A percentile compares a stretch with the other conserved stretches of the same genome.
Conservation (phyloP, 1,139 yeast genomes). For the Lodderomyces margitis region DNA sequence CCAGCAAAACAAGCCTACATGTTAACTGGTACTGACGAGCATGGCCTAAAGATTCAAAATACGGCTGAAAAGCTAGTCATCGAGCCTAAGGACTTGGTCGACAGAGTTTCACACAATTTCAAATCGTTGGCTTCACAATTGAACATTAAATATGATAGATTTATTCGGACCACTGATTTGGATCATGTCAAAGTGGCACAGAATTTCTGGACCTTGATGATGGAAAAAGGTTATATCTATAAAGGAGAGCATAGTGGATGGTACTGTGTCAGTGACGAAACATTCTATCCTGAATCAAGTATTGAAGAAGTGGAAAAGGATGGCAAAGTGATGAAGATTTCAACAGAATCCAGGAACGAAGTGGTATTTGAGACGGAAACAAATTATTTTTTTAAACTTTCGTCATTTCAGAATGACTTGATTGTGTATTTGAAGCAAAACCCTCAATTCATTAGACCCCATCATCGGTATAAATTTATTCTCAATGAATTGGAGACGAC, state of each 20-base stretch:
- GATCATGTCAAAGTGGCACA: constrained; percentile 72
- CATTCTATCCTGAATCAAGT: constrained; percentile 85
- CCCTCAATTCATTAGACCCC: constrained; percentile 65
- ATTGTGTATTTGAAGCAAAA: constrained; percentile 47
- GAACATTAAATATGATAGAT: constrained; percentile 64
- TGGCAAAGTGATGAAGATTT: constrained; percentile 35
- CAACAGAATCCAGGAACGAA: constrained; percentile 74
- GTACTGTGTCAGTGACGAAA: constrained; percentile 94
- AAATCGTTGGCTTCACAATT: constrained; percentile 55
- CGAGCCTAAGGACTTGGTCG: constrained; percentile 70
- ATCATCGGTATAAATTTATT: constrained; percentile 52
- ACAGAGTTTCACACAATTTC: constrained; percentile 64
- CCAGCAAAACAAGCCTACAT: constrained; percentile 45
- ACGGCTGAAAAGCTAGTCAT: constrained; percentile 53
- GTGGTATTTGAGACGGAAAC: constrained; percentile 77
- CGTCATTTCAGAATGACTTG: constrained; percentile 56
- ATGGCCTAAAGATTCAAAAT: constrained; percentile 85
- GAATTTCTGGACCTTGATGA: constrained; percentile 65
- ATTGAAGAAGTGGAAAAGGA: constrained; percentile 48
- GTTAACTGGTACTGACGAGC: constrained; percentile 96
- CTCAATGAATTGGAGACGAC: constrained; percentile 54
- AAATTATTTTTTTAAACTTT: constrained; percentile 81
- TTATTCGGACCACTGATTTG: constrained; percentile 84
- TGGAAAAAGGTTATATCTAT: constrained; percentile 65
- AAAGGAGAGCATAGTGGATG: constrained; percentile 87